phyloP scores from a whole-genome alignment of 2,329 filamentous ascomycete species.

The Pseudogymnoascus pannorum region DNA sequence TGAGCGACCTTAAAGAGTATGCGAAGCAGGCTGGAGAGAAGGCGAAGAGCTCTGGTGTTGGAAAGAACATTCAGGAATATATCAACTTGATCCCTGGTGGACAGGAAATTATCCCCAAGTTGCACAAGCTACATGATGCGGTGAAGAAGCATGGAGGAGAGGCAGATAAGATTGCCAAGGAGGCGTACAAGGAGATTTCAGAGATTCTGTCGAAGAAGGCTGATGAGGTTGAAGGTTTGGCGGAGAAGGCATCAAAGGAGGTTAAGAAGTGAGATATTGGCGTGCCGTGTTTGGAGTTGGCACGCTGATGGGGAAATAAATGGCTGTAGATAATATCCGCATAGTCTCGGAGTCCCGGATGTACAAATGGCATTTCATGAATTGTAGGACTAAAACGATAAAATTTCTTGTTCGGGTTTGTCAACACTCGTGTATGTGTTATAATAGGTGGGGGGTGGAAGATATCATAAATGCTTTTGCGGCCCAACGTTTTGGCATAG shows the following conservation, averaged over 20 bases:
- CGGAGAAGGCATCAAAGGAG: conserved; percentile 46
- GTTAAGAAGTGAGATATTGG: conserved; percentile 21
- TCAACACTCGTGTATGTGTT: background rate
- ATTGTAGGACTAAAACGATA: background rate
- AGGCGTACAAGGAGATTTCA: conserved; percentile 59
- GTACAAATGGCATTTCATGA: background rate
- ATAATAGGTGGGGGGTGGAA: background rate
- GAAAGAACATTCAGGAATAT: conserved; percentile 43
- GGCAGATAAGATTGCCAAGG: conserved; percentile 61
- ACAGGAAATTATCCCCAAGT: conserved; percentile 56
- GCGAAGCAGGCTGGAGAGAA: conserved; percentile 52
- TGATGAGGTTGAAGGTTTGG: conserved; percentile 50
- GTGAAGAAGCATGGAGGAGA: conserved; percentile 62
- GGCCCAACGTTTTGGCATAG: background rate
- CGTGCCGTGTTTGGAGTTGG: background rate
- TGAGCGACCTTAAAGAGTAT: conserved; percentile 52
- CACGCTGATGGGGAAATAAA: conserved; percentile 27
- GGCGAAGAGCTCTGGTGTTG: conserved; percentile 43
- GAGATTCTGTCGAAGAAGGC: conserved; percentile 56
- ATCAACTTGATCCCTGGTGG: conserved; percentile 59
- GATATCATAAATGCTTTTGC: background rate
- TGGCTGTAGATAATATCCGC: conserved; percentile 4
- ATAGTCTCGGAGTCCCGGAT: conserved; percentile 8
- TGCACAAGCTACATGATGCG: conserved; percentile 56
- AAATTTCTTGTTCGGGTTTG: background rate